Base-by-base conservation (phyloP, 2,329 filamentous ascomycete genomes). In the Aspergillus versicolor region DNA sequence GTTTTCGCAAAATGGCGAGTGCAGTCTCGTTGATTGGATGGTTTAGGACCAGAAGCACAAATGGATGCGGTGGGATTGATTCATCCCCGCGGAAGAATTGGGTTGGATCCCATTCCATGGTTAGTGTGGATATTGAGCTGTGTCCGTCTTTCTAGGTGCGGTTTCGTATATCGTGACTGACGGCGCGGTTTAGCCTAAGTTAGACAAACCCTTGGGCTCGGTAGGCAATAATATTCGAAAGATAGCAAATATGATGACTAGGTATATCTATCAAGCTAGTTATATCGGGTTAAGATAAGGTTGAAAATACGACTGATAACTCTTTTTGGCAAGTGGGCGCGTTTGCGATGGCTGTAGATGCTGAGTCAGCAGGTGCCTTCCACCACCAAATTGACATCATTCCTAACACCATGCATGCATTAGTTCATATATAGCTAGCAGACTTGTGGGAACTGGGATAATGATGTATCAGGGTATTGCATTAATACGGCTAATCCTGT, bases 31-130 rank as follows among this genome's bases (percentile, higher is more conserved):
- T 75, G 57, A 88, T 81, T 27, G 84, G 84, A 61, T 87, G 84
- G 64, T 88, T 87, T 17, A 88, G 75, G 43, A 88, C 75, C 44
- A 88, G 67, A 42, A 89, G 72, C 5, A 80, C 81, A 58, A 78
- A 80, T 61, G 68, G 66, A 52, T 65, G 53, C 41, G 64, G 58
- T 41, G 63, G 62, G 40, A 66, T 49, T 47, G 63, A 61, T 32
- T 62, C 54, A n/a, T 66, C 62, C 3, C 57, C 54, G 48, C 68
- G 65, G 59, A 77, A 75, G 64, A 76, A 76, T 42, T 69, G 70
- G 30, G 73, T 73, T 12, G 75, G 74, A 69, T 77, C 65, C 75
- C 74, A 76, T 57, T 74, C 72, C 32, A 22, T 57, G 19, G 9
- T 50, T 6, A 37, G 22, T 22, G 9, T 49, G 22, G 45, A 47